Evolutionary conservation across 495 filamentous ascomycete genomes (phyloP).

Genomic region (Parathielavia hyrcaniae): DNA sequence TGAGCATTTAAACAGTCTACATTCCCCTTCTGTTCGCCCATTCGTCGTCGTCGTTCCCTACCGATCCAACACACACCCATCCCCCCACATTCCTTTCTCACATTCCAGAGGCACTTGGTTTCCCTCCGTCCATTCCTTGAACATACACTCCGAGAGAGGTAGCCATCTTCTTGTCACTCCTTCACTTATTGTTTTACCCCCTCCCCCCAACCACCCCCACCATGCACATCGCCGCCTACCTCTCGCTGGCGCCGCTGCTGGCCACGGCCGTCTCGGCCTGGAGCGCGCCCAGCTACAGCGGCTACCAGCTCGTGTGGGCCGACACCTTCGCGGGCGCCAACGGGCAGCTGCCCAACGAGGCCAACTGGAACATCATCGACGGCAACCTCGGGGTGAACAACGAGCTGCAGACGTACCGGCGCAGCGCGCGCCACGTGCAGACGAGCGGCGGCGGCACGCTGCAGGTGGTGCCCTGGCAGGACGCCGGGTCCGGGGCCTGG

Average conservation of each 20-base stretch:
- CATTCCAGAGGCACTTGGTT: not conserved
- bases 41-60: not conserved
- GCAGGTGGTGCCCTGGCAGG: slow-evolving; percentile 41
- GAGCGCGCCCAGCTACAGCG: slow-evolving; percentile 29
- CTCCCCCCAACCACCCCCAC: no score
- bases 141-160: not conserved
- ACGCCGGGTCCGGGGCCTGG: slow-evolving; percentile 37
- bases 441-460: slow-evolving; percentile 40
- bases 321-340: slow-evolving; percentile 36
- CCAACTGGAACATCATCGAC: slow-evolving; percentile 42
- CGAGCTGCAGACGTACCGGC: slow-evolving; percentile 41
- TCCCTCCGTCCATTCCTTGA: not conserved
- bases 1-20: not conserved
- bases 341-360: slow-evolving; percentile 28
- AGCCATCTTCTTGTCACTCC: not conserved
- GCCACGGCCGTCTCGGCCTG: slow-evolving; percentile 26
- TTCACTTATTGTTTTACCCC: not conserved
- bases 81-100: not conserved
- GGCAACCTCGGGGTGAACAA: slow-evolving; percentile 37
- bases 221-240: slow-evolving; percentile 21
- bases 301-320: slow-evolving; percentile 35
- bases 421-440: slow-evolving; percentile 35
- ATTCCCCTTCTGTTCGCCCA: not conserved
- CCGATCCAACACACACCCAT: slow-evolving; percentile 10
- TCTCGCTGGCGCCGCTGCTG: slow-evolving; percentile 16